A percentile compares a stretch with the other conserved stretches of the same genome.
Conservation (phyloP, 352 stramenopile species). For the Phytophthora ramorum region DNA sequence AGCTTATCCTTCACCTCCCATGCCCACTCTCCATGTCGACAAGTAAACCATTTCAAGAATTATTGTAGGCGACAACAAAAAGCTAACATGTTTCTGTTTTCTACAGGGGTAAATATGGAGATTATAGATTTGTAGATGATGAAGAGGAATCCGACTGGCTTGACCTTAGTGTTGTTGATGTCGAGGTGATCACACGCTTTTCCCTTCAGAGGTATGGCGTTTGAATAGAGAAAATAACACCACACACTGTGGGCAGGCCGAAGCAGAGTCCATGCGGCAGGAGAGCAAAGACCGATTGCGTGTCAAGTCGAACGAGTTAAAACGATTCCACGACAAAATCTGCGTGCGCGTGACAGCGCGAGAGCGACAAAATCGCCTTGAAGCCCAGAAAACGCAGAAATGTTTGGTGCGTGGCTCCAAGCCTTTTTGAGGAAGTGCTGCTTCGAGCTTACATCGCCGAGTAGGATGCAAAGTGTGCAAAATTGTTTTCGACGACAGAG, state of each 20-base stretch:
- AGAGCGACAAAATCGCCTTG: constrained; percentile 46
- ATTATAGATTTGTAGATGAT: constrained; percentile 1
- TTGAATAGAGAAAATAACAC: background rate
- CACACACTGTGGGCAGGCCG: constrained; percentile 21
- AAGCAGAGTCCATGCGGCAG: constrained; percentile 43
- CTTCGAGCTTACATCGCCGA: background rate
- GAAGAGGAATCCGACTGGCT: constrained; percentile 21
- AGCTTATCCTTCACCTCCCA: background rate
- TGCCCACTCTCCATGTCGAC: background rate
- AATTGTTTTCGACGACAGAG: constrained; percentile 36
- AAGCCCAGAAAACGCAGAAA: constrained; percentile 29
- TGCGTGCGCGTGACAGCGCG: constrained; percentile 61
- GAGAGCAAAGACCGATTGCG: constrained; percentile 42
- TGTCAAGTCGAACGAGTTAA: constrained; percentile 51
- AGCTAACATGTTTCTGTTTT: background rate
- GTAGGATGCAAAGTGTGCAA: constrained; percentile 50
- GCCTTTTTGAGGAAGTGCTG: background rate
- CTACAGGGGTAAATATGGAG: background rate
- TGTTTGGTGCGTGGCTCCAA: constrained; percentile 23
- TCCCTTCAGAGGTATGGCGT: background rate
- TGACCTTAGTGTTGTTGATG: constrained; percentile 19
- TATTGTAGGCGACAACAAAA: background rate
- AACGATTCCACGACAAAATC: constrained; percentile 67
- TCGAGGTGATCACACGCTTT: constrained; percentile 19
- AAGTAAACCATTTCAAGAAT: constrained; percentile 11